These are phyloP conservation scores for Pterulicium gracile DNA, from an alignment of 1,284 basidiomycete genomes.

Conservation along the genomic window DNA sequence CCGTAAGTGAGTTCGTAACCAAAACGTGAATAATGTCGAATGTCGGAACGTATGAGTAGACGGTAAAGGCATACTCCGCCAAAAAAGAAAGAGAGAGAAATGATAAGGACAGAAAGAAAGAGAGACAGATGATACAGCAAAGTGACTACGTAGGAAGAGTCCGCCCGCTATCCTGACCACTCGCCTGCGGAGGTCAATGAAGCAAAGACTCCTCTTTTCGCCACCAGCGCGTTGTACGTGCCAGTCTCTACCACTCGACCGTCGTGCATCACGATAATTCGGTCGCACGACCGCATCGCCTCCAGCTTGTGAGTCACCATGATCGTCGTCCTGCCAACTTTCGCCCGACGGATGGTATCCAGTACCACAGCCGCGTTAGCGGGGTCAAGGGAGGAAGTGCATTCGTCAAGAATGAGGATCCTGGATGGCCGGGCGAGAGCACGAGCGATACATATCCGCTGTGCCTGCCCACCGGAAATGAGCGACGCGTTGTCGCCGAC, in stretches of 20 bases:
- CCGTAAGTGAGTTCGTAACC: not conserved
- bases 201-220: constrained; percentile 67
- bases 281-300: constrained; percentile 88
- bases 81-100: constrained; percentile 2
- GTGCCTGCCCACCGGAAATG: constrained; percentile 91
- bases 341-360: constrained; percentile 61
- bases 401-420: constrained; percentile 90
- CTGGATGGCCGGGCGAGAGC: constrained; percentile 65
- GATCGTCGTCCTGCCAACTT: constrained; percentile 67
- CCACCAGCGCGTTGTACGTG: constrained; percentile 61
- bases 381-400: constrained; percentile 82
- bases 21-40: constrained; percentile 3
- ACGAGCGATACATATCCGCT: constrained; percentile 86
- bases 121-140: constrained; percentile 1
- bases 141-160: no score
- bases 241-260: constrained; percentile 78
- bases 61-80: no score
- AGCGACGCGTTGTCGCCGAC: constrained; percentile 85
- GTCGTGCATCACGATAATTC: constrained; percentile 74
- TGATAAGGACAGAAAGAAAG: constrained; percentile 1
- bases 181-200: constrained; percentile 79
- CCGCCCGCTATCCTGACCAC: constrained; percentile 36
- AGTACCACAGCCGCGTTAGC: constrained; percentile 75
- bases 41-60: not conserved
- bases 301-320: constrained; percentile 91